Evolutionary conservation across 2,329 filamentous ascomycete genomes (phyloP), one percentile per base, ranked within the genome.

Genomic region (Didymella keratinophila): DNA sequence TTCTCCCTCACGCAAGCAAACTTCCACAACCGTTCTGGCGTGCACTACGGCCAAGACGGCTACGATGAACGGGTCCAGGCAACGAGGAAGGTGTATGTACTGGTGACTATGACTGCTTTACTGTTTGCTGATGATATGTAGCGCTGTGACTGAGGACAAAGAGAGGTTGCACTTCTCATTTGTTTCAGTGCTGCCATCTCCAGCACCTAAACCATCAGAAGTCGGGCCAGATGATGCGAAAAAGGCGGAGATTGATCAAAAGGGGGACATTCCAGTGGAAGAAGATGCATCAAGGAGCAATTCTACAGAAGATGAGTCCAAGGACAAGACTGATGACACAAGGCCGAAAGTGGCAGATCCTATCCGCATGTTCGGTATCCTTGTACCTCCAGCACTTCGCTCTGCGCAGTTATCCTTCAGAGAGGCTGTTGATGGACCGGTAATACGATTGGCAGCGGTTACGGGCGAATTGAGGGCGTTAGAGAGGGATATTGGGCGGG

Each of bases 1-100:
- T 69, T 83, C 28, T 76, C 79, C 63, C 81, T 93, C 39, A 88
- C 90, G n/a, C 85, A 90, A 56, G 90, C 91, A 61, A 92, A 93
- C 77, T 93, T 91, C 76, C 80, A 85, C 27, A 86, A 85, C n/a
- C 82, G 86, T 70, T 80, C 85, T 12, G 84, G 87, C 30, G 74
- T 86, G 61, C 81, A 86, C 41, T 93, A 89, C 71, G 90, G 89
- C 3, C 83, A 81, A 62, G 88, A 91, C 67, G 84, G 86, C 70
- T 94, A 91, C 71, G 89, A 93, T 74, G 84, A 87, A 63, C 84
- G 90, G 45, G 91, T 92, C 87, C 86, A 87, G 71, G 88, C 89
- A 3, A 76, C 75, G 21, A 78, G 84, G 51, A 74, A 76, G 52
- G 65, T 88, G 71, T 74, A 55, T 83, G 69, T 10, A 42, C 4